phyloP scores from a whole-genome alignment of 768 basidiomycete genomes.

The Leccinum ochraceum region DNA sequence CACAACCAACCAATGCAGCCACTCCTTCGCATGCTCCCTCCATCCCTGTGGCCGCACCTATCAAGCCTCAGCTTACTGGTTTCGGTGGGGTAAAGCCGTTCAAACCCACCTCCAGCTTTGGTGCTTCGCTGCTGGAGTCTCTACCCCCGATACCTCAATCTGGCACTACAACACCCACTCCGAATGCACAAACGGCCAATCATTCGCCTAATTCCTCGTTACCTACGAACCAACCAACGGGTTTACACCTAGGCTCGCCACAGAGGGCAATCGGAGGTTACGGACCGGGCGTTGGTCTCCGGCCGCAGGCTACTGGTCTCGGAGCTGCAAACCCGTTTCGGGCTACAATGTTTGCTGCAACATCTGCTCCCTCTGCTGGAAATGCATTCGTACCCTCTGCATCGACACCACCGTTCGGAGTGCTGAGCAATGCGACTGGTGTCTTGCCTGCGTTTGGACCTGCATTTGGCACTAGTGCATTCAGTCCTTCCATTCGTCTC shows the following conservation, averaged over 20 bases:
- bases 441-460: slow-evolving; percentile 9
- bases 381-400: slow-evolving; percentile 22
- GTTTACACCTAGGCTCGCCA: slow-evolving; percentile 12
- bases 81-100: slow-evolving; percentile 73
- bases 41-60: slow-evolving; percentile 29
- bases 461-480: slow-evolving; percentile 24
- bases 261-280: slow-evolving; percentile 17
- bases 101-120: slow-evolving; percentile 81
- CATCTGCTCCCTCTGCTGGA: slow-evolving; percentile 20
- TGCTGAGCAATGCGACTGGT: slow-evolving; percentile 15
- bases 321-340: slow-evolving; percentile 64
- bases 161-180: slow-evolving; percentile 46
- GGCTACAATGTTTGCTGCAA: slow-evolving; percentile 54
- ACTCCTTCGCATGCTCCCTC: slow-evolving; percentile 35
- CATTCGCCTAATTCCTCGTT: slow-evolving; percentile 28
- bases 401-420: slow-evolving; percentile 29
- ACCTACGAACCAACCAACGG: slow-evolving; percentile 36
- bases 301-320: slow-evolving; percentile 63
- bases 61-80: slow-evolving; percentile 50
- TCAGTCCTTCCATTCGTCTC: slow-evolving; percentile 20
- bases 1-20: slow-evolving; percentile 52
- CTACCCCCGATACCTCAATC: slow-evolving; percentile 75
- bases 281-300: slow-evolving; percentile 46
- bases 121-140: slow-evolving; percentile 69
- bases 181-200: slow-evolving; percentile 11